Percentiles rank a stretch among this genome's conserved stretches.
Conservation (phyloP, 192 early-diverging fungal species). For the Umbelopsis sp. region DNA sequence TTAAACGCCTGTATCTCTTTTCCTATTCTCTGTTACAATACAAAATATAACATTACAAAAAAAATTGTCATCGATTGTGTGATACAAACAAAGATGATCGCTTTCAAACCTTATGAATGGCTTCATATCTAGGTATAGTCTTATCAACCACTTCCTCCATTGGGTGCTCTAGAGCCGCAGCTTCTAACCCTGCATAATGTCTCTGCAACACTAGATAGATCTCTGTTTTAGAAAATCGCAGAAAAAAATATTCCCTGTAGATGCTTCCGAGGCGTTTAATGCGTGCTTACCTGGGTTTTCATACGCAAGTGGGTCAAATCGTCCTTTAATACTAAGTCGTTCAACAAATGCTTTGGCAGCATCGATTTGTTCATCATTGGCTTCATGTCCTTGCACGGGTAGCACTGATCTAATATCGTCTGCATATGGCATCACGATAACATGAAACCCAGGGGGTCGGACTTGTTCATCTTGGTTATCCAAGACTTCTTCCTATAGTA, state of each 20-base stretch:
- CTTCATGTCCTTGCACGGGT: background rate
- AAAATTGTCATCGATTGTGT: background rate
- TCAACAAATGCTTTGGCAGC: conserved; percentile 17
- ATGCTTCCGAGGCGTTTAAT: background rate
- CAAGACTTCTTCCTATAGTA: conserved; percentile 48
- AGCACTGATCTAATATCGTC: conserved; percentile 69
- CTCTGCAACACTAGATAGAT: conserved; percentile 17
- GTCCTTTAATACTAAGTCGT: background rate
- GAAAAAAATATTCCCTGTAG: no score
- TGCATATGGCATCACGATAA: conserved; percentile 72
- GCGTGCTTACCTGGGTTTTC: conserved; percentile 23
- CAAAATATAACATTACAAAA: background rate
- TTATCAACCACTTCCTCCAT: conserved; percentile 8
- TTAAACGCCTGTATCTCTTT: conserved; percentile 14
- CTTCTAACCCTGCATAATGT: conserved; percentile 26
- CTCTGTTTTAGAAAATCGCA: conserved; percentile 2
- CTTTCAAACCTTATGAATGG: conserved; percentile 14
- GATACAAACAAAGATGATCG: background rate
- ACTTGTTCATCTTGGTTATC: conserved; percentile 49
- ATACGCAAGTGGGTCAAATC: conserved; percentile 21
- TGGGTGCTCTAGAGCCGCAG: conserved; percentile 19
- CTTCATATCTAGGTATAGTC: conserved; percentile 9
- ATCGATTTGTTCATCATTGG: conserved; percentile 15
- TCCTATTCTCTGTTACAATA: conserved; percentile 4
- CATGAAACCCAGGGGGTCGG: conserved; percentile 66